Evolutionary conservation across 768 basidiomycete genomes (phyloP).

Genomic region (Tricholoma flavovirens): DNA sequence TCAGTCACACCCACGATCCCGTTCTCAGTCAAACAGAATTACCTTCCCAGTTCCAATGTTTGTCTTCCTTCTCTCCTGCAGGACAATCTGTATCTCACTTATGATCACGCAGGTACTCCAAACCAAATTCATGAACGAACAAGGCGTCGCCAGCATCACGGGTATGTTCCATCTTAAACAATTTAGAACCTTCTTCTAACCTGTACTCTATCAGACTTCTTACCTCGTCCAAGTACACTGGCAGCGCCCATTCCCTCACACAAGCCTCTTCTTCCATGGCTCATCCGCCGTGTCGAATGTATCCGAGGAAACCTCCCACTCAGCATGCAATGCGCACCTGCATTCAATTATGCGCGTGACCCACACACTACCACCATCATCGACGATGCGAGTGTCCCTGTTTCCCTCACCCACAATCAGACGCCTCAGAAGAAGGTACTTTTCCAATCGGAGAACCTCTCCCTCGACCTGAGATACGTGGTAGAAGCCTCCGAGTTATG

Average conservation of each 20-base stretch:
- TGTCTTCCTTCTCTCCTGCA: conserved; percentile 11
- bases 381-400: conserved; percentile 35
- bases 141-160: conserved; percentile 82
- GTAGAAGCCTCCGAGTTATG: conserved; percentile 39
- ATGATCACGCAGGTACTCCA: conserved; percentile 56
- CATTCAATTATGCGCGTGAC: conserved; percentile 90
- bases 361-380: conserved; percentile 60
- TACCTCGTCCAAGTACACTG: conserved; percentile 65
- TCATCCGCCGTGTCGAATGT: conserved; percentile 80
- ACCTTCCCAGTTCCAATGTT: conserved; percentile 79
- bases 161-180: conserved; percentile 34
- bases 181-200: background rate
- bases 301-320: conserved; percentile 80
- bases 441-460: conserved; percentile 53
- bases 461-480: conserved; percentile 76
- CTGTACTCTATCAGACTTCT: conserved; percentile 49
- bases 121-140: conserved; percentile 87
- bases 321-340: conserved; percentile 87
- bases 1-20: conserved; percentile 71
- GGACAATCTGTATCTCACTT: background rate
- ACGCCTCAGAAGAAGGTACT: conserved; percentile 47
- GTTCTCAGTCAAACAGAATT: conserved; percentile 76
- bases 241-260: conserved; percentile 24
- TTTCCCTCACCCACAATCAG: background rate
- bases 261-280: conserved; percentile 75